Base-by-base conservation (phyloP, 2,329 filamentous ascomycete genomes). In the Calonectria pauciramosa region DNA sequence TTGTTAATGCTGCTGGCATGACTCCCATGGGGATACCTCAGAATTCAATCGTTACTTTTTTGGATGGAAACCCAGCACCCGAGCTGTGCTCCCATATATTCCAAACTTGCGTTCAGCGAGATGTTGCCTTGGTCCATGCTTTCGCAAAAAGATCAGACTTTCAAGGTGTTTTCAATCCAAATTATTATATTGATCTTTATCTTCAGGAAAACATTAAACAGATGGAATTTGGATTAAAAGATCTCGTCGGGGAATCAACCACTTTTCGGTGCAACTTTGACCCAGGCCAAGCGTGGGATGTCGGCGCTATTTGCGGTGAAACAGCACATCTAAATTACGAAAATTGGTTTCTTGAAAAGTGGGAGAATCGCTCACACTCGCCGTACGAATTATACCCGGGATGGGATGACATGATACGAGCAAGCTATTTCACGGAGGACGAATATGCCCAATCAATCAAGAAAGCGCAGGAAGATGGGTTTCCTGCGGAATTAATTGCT, bases 121-220 rank as follows among this genome's bases (percentile, higher is more conserved):
- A 64, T 14, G 26, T 47, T 2, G 60, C 38, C 3, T 9, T 60
- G 5, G 4, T 28, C 14, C 10, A 38, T 28, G 34, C 56, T 2
- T 6, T 20, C 10, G 5, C 5, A n/a, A 34, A 4, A 9, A 13
- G 23, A 18, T 38, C 41, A 10, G n/a, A 16, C 30, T 32, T 4
- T 6, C 2, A n/a, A 1, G 0, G 4, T 10, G 4, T 5, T 32
- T 20, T 11, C 30, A 4, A 6, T 23, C 1, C 10, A 5, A 2
- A n/a, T 1, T 30, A 30, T 18, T 2, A 30, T 16, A 28, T 59
- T 4, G 20, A 26, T 26, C 1, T 1, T 0, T 16, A 1, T 14
- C 38, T 59, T 36, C 10, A 1, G 4, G 30, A 38, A 26, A 2
- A 23, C n/a, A 23, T 60, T 18, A 13, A 60, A 3, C 3, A 18